Base-by-base conservation (phyloP, 164 flowering plant genomes). In the Magnolia officinalis region DNA sequence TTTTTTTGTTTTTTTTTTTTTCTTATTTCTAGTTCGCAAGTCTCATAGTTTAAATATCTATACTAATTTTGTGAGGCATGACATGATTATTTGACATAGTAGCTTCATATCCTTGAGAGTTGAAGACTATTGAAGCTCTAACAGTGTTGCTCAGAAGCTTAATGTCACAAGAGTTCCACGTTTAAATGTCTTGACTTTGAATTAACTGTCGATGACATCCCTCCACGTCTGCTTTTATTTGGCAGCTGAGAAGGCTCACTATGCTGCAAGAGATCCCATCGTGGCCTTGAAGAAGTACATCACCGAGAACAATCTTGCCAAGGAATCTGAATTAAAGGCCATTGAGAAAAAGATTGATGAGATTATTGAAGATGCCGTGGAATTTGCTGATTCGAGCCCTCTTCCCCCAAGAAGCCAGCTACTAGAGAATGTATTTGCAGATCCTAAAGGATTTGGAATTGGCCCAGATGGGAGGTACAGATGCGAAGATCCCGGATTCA, bases 401-500 rank as follows among this genome's bases (percentile, higher is more conserved):
- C 84, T 7, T 74, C 98, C 96, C 26, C 55, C 72, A 2, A 86
- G 97, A 20, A 90, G 87, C 80, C 98, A 95, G 87, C 90, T 95
- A 26, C 84, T 93, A 45, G 93, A 90, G 84, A 95, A 93, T 75
- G 98, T 93, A 45, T 95, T 95, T 85, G 97, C 97, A 14, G 98
- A 95, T 79, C 96, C 98, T 0, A 93, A 88, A 82, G 98, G 98
- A 59, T 95, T 95, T 83, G 98, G 96, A 66, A 95, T 95, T 72
- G 98, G 96, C 50, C 97, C 97, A 37, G 97, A 95, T 82, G 98
- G 98, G 2, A 84, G 83, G 72, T 95, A 93, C 86, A 88, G 98
- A 80, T 95, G 98, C 23, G 98, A 95, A 82, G 98, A 95, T 82
- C 98, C 98, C 50, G 91, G 91, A 63, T 93, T 93, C 82, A 95